Evolutionary conservation across 345 rosid species (phyloP), one percentile per base, ranked within the genome.

Genomic region (Salix arbutifolia): DNA sequence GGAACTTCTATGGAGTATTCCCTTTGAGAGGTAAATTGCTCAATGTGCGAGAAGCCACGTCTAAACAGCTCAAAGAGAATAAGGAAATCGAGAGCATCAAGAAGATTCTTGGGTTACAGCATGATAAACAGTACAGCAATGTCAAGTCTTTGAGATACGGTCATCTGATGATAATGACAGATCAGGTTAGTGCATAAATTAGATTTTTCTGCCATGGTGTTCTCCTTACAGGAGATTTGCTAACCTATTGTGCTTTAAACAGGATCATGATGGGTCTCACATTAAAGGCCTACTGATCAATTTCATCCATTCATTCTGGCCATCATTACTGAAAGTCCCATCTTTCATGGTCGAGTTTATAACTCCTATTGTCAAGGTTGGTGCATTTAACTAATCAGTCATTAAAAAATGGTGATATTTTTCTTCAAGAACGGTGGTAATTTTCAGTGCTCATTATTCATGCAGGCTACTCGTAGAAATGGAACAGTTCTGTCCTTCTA

Each of bases 181-280:
- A 96, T 81, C 99, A 94, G 94, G 99, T 91, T 53, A 12, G 67
- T 40, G 33, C 33, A 28, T 72, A 71, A 56, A 53, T 64, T 76
- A 31, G 19, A 73, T 3, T 69, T 64, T 64, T 35, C 33, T 33
- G 17, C n/a, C 23, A 8, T 75, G 0, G 30, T 19, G 9, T 56
- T 62, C 7, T 72, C 33, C 31, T 79, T 13, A 38, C 79, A 13
- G 17, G 35, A 70, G 8, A 26, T 42, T 12, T 21, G 26, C 75
- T 72, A 21, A 80, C 37, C 58, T 67, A 70, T 50, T 79, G 40
- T 84, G 60, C 70, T 76, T 81, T 74, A 74, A 58, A 26, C 88
- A 96, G 99, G 99, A 96, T 86, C 92, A 94, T 73, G 98, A 96
- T 83, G 99, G 98, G 50, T 96, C 98, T 17, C 99, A 96, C 78